Evolutionary conservation across 176 grass and related monocot species (phyloP), one percentile per base, ranked within the genome.

Genomic region (Panicum miliaceum): DNA sequence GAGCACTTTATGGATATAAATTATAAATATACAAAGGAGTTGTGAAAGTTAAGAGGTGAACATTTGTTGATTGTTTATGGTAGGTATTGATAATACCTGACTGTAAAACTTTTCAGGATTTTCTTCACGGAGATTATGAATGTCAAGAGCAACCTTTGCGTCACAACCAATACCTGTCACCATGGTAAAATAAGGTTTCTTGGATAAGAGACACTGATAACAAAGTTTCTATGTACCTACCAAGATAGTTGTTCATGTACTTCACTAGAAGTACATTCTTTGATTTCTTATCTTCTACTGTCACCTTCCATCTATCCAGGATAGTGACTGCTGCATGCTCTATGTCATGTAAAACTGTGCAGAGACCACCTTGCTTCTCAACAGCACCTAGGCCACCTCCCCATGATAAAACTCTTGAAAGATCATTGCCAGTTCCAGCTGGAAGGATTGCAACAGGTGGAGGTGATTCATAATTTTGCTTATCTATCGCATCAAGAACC

Each of bases 101-200:
- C 89, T 97, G 62, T 89, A 91, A 69, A 97, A 97, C 82, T 92
- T 97, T 60, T 97, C 95, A 86, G 95, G 95, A 77, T 94, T 97
- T 85, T 92, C 90, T 81, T 94, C 92, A 7, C 92, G 95, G 20
- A 97, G 88, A 93, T 92, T 94, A 86, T 97, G 95, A 80, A 97
- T 94, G 52, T 97, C 92, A 69, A 97, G 73, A 12, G 95, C 95
- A 86, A 97, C 92, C 84, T 97, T 97, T 52, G 95, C 95, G 86
- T 97, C 95, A 84, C 95, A 97, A 50, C 95, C 95, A 0, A 97
- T 84, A n/a, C 95, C 92, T 97, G 78, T 34, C 14, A 88, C 23
- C 70, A 73, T 36, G 67, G 10, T 27, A 62, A 89, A 20, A 20
- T 89, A 76, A 84, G 87, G 12, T 81, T 81, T 37, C 23, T 41